Percentiles rank a stretch among this genome's conserved stretches.
These are phyloP conservation scores for Lichtheimia hyalospora DNA, from an alignment of 371 early-diverging fungal species.

Conservation along the genomic window DNA sequence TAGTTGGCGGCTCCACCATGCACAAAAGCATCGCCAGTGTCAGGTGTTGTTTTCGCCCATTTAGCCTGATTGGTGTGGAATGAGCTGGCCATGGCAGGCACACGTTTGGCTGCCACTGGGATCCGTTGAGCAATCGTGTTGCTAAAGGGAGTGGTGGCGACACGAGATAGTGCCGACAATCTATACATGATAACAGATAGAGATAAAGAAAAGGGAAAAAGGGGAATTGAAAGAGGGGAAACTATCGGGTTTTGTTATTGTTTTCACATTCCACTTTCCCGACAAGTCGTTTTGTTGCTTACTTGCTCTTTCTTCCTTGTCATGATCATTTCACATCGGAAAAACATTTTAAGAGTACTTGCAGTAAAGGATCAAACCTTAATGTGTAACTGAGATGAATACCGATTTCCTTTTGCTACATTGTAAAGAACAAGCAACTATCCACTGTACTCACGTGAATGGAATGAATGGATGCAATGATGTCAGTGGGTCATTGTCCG, in stretches of 20 bases:
- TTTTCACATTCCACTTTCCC: conserved; percentile 4
- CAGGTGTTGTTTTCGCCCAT: conserved; percentile 14
- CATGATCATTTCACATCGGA: not conserved
- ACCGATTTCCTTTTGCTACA: not conserved
- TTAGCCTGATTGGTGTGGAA: conserved; percentile 21
- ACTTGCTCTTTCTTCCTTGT: not conserved
- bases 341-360: conserved; percentile 4
- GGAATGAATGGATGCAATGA: too few relatives aligned
- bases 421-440: not conserved
- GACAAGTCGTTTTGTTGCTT: not conserved
- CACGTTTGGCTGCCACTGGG: conserved; percentile 2
- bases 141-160: conserved; percentile 12
- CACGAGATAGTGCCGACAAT: conserved; percentile 21
- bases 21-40: conserved; percentile 24
- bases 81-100: conserved; percentile 11
- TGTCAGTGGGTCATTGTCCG: too few relatives aligned
- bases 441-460: not conserved
- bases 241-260: not conserved
- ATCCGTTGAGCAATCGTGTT: not conserved
- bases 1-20: conserved; percentile 69
- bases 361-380: conserved; percentile 8
- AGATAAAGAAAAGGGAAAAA: not conserved
- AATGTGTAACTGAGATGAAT: too few relatives aligned
- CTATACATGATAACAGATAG: conserved; percentile 17
- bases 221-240: not conserved